Conservation (phyloP, 805 yeast genomes). For the Ogataea pignaliae region DNA sequence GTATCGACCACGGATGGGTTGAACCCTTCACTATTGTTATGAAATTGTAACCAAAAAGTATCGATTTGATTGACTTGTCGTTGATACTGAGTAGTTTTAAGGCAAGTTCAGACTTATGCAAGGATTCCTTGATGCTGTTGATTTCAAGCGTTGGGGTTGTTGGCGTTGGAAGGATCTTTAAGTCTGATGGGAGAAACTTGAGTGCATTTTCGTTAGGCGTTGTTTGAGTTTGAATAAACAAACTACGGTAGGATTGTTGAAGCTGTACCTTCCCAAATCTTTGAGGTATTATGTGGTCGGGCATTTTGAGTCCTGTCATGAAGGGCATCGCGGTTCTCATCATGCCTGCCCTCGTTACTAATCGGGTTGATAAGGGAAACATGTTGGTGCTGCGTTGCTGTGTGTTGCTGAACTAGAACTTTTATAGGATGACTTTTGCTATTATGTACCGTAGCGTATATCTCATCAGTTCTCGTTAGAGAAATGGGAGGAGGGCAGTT, state of each 20-base stretch:
- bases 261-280: no score
- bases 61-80: slow-evolving; percentile 56
- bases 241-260: slow-evolving; percentile 9
- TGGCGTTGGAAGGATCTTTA: slow-evolving; percentile 57
- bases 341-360: no score
- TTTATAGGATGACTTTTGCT: no score
- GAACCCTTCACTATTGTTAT: slow-evolving; percentile 69
- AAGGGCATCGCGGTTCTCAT: no score
- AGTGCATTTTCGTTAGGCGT: slow-evolving; percentile 87
- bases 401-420: no score
- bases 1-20: slow-evolving; percentile 44
- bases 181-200: slow-evolving; percentile 71
- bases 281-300: no score
- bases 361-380: no score
- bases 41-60: slow-evolving; percentile 80
- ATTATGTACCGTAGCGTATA: no score
- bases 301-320: no score
- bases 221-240: slow-evolving; percentile 76
- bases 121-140: slow-evolving; percentile 70
- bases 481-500: no score
- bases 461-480: no score
- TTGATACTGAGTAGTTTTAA: slow-evolving; percentile 68
- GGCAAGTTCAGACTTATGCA: slow-evolving; percentile 65
- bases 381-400: no score
- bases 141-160: slow-evolving; percentile 61